Evolutionary conservation across 805 yeast genomes (phyloP), one percentile per base, ranked within the genome.

Genomic region (Nakazawaea wyomingensis): DNA sequence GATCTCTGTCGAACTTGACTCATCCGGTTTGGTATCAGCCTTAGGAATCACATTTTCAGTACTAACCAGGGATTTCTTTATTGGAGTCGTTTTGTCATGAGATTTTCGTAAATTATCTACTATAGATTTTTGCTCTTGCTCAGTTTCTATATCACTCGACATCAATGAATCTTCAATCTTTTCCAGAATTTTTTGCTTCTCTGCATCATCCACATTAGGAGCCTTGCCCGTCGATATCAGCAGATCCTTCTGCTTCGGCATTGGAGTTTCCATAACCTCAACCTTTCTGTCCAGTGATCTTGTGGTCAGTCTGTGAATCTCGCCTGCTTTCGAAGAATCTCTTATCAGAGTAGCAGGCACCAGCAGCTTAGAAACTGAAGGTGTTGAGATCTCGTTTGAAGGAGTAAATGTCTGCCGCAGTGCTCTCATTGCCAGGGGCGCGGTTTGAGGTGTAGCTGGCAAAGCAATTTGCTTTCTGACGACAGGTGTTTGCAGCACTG

Each of bases 271-370:
- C 32, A 27, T 11, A 34, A 45, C 27, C 41, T 45, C 39, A 40
- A 42, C 2, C 37, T 39, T 34, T 35, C 38, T 34, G 34, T 45
- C 31, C 43, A 30, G 39, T 11, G 34, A 29, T 18, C 34, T 18
- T 22, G 41, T 47, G 38, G 35, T 45, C 33, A 19, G 44, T 45
- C 18, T 49, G 49, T 22, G 49, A 52, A 18, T 39, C 7, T 14
- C 42, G 4, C 20, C 20, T 5, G 20, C 27, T 22, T 24, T 19
- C 5, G 29, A 9, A 3, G 47, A 47, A 11, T 48, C 49, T 30
- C 44, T 48, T n/a, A 50, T 49, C 30, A 16, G 14, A 13, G 29
- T 29, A n/a, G 26, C 34, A 11, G 32, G 41, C 8, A 16, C 21
- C 11, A 13, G n/a, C 10, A 19, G 10, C 10, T 31, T 24, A 4